Base-by-base conservation (phyloP, 1,139 yeast genomes). In the Saccharomyces pastorianus region DNA sequence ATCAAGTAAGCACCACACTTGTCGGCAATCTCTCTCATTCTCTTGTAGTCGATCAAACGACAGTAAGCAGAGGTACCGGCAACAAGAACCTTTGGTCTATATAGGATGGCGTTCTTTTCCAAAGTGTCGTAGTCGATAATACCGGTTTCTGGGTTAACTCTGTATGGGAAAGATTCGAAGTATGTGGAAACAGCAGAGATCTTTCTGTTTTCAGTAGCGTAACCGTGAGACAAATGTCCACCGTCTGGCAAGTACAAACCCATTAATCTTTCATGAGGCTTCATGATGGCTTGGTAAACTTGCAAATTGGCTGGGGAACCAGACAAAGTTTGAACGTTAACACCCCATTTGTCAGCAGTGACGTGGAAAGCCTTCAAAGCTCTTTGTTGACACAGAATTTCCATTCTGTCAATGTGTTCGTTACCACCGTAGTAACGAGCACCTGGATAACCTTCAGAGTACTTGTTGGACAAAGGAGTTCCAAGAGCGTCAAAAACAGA, bases 21-120 rank as follows among this genome's bases (percentile, higher is more conserved):
- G 76, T 93, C 97, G 58, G 99, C 96, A 65, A 93, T 91, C 75
- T 86, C 88, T 71, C 96, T 84, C 96, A 93, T 89, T 77, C 90
- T 85, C 75, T 85, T 84, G 81, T 91, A 93, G 76, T 93, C 98
- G 66, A 93, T 88, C 69, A 88, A 79, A 74, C 98, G 85, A 72
- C 96, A 87, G 80, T 93, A 93, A 59, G 99, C 98, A 60, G 96
- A 88, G 60, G 98, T 89, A 74, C 99, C 99, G 56, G 99, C 98
- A 63, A 93, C 96, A 61, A 93, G 77, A 58, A 90, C 84, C 79
- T 93, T 91, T 67, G 99, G 99, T 75, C 98, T 85, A 82, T 82
- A 93, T 68, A 93, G 78, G 56, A 83, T 72, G 51, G 97, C 96
- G 62, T 91, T 89, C 74, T 87, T 83, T 74, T 88, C 97, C 70